Evolutionary conservation across 495 filamentous ascomycete genomes (phyloP).

Genomic region (Penicillium crystallinum): DNA sequence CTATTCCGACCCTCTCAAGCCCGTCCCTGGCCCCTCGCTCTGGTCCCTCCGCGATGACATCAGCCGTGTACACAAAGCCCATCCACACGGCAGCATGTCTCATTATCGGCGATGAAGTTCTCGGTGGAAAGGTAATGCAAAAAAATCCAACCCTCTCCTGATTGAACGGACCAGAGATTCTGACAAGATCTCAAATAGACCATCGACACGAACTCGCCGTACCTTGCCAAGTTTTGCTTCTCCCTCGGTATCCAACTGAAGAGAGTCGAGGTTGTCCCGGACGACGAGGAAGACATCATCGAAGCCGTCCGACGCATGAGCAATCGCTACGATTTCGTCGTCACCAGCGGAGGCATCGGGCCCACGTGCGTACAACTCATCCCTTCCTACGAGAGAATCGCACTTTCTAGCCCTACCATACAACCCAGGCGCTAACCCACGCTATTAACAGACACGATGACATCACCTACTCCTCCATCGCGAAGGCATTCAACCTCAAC

Average conservation of each 20-base stretch:
- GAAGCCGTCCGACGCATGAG: slow-evolving; percentile 85
- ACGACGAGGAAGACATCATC: slow-evolving; percentile 85
- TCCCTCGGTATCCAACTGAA: slow-evolving; percentile 82
- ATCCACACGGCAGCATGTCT: slow-evolving; percentile 91
- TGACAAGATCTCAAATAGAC: slow-evolving; percentile 41
- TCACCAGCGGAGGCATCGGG: slow-evolving; percentile 92
- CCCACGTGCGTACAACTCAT: slow-evolving; percentile 61
- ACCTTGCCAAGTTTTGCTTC: slow-evolving; percentile 91
- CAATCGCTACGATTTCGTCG: slow-evolving; percentile 83
- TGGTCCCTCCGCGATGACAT: slow-evolving; percentile 49
- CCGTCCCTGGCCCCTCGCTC: slow-evolving; percentile 22
- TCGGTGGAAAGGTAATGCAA: slow-evolving; percentile 79
- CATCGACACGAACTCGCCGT: slow-evolving; percentile 90
- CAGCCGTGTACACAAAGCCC: slow-evolving; percentile 48
- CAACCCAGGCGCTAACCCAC: neutral
- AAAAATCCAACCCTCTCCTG: neutral
- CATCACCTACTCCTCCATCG: slow-evolving; percentile 93
- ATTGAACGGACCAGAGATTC: neutral
- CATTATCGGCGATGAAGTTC: slow-evolving; percentile 94
- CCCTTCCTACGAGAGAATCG: neutral
- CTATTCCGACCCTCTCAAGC: slow-evolving; percentile 33
- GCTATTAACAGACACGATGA: slow-evolving; percentile 71
- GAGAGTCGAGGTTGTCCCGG: slow-evolving; percentile 85
- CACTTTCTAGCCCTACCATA: neutral
- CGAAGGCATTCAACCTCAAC: slow-evolving; percentile 75